Conservation (phyloP, 805 yeast species). For the Candida broadrunensis region DNA sequence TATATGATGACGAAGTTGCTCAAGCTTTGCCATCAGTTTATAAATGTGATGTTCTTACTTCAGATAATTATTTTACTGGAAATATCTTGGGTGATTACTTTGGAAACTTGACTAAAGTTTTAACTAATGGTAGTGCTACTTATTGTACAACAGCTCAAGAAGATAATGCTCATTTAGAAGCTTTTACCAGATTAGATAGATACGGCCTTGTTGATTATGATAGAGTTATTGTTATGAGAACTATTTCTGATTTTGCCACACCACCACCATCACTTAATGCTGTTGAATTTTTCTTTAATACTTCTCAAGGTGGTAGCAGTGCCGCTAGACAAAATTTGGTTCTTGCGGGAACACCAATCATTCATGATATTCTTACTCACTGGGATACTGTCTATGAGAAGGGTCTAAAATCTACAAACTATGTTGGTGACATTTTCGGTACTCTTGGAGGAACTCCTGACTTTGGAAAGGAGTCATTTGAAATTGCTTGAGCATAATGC, state of each 20-base stretch:
- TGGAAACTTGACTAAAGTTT: slow-evolving; percentile 41
- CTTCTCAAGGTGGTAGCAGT: slow-evolving; percentile 48
- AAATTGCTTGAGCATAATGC: slow-evolving; percentile 6
- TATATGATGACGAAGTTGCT: slow-evolving; percentile 52
- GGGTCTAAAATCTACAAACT: slow-evolving; percentile 40
- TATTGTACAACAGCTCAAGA: slow-evolving; percentile 67
- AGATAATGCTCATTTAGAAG: slow-evolving; percentile 64
- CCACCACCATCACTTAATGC: slow-evolving; percentile 49
- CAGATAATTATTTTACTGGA: slow-evolving; percentile 62
- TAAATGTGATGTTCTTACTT: slow-evolving; percentile 58
- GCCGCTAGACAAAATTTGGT: slow-evolving; percentile 52
- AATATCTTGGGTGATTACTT: slow-evolving; percentile 48
- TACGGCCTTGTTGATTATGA: slow-evolving; percentile 55
- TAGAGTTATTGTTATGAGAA: slow-evolving; percentile 58
- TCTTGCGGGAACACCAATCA: slow-evolving; percentile 52
- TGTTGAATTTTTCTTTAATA: slow-evolving; percentile 48
- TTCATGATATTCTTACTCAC: slow-evolving; percentile 49
- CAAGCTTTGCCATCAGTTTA: slow-evolving; percentile 43
- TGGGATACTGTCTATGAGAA: slow-evolving; percentile 39
- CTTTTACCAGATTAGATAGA: slow-evolving; percentile 50
- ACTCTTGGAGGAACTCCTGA: slow-evolving; percentile 47
- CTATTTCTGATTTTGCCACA: slow-evolving; percentile 57
- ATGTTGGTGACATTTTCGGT: slow-evolving; percentile 60
- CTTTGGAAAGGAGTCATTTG: slow-evolving; percentile 27
- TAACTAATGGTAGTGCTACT: slow-evolving; percentile 57